phyloP scores from a whole-genome alignment of 2,329 filamentous ascomycete genomes.

The Tolypocladium inflatum region DNA sequence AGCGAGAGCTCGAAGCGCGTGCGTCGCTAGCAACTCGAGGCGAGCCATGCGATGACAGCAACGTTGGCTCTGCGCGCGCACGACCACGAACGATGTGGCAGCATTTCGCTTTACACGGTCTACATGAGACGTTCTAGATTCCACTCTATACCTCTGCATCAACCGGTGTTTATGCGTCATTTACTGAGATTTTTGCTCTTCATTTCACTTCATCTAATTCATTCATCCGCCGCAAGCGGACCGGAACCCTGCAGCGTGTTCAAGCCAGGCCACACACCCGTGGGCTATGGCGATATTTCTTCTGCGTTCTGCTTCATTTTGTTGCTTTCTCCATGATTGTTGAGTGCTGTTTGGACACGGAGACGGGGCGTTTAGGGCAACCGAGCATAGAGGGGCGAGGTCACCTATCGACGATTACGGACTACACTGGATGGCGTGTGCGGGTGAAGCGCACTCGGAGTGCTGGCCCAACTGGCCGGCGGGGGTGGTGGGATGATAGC shows the following conservation, averaged over 20 bases:
- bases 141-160: constrained; percentile 14
- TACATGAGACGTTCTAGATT: constrained; percentile 11
- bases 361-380: constrained; percentile 5
- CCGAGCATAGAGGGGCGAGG: constrained; percentile 6
- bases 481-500: background rate
- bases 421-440: constrained; percentile 2
- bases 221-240: background rate
- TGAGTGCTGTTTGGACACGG: constrained; percentile 5
- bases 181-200: constrained; percentile 6
- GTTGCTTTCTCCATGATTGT: constrained; percentile 1
- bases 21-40: background rate
- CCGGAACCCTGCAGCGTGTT: background rate
- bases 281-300: background rate
- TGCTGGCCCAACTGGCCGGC: background rate
- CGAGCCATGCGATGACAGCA: background rate
- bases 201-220: constrained; percentile 1
- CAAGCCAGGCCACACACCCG: background rate
- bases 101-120: background rate
- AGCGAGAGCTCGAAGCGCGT: background rate
- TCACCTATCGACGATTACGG: background rate
- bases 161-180: constrained; percentile 14
- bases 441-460: background rate
- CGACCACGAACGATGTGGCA: background rate
- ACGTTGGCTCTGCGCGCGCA: background rate
- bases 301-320: background rate